phyloP scores from a whole-genome alignment of 192 early-diverging fungal genomes.

The Podila epigama region DNA sequence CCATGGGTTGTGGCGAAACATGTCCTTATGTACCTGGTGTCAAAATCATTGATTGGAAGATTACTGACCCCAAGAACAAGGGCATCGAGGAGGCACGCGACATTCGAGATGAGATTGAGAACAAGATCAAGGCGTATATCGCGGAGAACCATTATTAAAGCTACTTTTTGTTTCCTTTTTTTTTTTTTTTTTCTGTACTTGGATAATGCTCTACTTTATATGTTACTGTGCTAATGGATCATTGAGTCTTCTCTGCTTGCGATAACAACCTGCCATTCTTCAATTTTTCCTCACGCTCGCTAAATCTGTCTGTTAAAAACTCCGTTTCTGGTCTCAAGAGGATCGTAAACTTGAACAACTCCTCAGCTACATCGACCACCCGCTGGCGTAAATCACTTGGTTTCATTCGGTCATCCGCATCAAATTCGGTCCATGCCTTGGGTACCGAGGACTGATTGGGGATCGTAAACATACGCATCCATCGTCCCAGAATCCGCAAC shows the following conservation, averaged over 20 bases:
- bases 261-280: slow-evolving; percentile 54
- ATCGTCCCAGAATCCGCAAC: slow-evolving; percentile 54
- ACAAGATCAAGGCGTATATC: slow-evolving; percentile 27
- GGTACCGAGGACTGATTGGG: slow-evolving; percentile 62
- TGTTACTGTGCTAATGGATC: background rate
- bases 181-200: too few relatives aligned
- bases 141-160: slow-evolving; percentile 30
- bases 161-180: too few relatives aligned
- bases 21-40: slow-evolving; percentile 37
- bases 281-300: slow-evolving; percentile 55
- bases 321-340: slow-evolving; percentile 49
- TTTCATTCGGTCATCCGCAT: slow-evolving; percentile 53
- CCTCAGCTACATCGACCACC: slow-evolving; percentile 62
- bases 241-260: slow-evolving; percentile 52
- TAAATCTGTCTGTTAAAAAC: slow-evolving; percentile 54
- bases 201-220: too few relatives aligned
- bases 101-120: slow-evolving; percentile 39
- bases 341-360: slow-evolving; percentile 55
- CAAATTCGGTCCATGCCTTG: slow-evolving; percentile 65
- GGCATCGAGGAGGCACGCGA: slow-evolving; percentile 15
- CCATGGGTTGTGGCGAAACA: slow-evolving; percentile 33
- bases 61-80: slow-evolving; percentile 36
- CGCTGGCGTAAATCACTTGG: slow-evolving; percentile 50
- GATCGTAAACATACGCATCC: slow-evolving; percentile 66
- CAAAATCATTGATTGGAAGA: slow-evolving; percentile 34